Evolutionary conservation across 169 alveolate genomes (phyloP).

Genomic region (Eimeria tenella): DNA sequence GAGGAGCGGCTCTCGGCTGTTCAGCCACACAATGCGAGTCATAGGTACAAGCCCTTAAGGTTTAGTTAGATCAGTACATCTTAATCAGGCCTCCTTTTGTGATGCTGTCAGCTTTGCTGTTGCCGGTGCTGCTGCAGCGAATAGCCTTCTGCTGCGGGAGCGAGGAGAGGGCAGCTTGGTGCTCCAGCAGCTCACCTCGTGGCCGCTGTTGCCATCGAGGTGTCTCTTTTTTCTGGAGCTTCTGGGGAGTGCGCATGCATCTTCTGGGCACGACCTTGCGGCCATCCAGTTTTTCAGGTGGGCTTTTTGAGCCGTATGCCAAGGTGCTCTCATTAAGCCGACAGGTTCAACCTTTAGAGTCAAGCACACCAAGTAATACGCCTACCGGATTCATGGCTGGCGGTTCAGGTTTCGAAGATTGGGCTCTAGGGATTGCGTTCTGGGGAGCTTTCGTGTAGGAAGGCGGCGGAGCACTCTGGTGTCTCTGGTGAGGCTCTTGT

Average conservation of each 20-base stretch:
- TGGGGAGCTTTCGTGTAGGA: not conserved
- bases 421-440: not conserved
- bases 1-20: conserved; percentile 4
- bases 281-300: conserved; percentile 30
- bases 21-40: conserved; percentile 2
- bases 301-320: not conserved
- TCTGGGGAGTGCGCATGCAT: not conserved
- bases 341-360: too few species aligned
- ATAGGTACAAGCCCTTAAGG: not conserved
- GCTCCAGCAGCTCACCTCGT: conserved; percentile 19
- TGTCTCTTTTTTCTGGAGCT: conserved; percentile 1
- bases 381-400: too few species aligned
- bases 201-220: conserved; percentile 6
- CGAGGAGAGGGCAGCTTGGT: conserved; percentile 9
- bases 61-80: not conserved
- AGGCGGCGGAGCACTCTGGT: conserved; percentile 23
- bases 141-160: conserved; percentile 30
- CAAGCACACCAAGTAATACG: not conserved
- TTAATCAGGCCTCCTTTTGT: not conserved
- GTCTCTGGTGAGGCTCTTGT: conserved; percentile 11
- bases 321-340: not conserved
- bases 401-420: not conserved
- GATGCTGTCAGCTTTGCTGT: not conserved
- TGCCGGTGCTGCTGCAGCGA: conserved; percentile 37
- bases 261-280: not conserved